Base-by-base conservation (phyloP, 441 rosid genomes). In the Adansonia grandidieri region DNA sequence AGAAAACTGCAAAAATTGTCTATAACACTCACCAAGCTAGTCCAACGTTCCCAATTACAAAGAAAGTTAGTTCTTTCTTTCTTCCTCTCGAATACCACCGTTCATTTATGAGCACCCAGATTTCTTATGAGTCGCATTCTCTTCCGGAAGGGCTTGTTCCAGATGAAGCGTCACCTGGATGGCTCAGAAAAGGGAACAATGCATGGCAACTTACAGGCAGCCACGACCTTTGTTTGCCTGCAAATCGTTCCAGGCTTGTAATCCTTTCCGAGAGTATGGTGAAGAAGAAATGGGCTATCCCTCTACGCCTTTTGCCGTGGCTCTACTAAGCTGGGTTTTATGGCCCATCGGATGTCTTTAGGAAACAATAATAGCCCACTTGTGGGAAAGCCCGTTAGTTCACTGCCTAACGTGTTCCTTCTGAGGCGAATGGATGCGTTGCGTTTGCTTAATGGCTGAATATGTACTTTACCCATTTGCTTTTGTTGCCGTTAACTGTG, bases 261-360 rank as follows among this genome's bases (percentile, higher is more conserved):
- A 86, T 87, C 70, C 84, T 91, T 5, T 91, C 89, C 42, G 93
- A 92, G 5, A 85, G 91, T 82, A 82, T 88, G 86, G 91, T 91
- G 13, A 88, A 89, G 82, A 91, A 91, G 77, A 91, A 89, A 82
- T 89, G 94, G 94, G 92, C 94, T 1, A 89, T 89, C 92, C 9
- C 76, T 91, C 5, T 89, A 88, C 48, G 92, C 90, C 28, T 28
- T 91, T 88, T 44, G 93, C 92, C 0, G 84, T 85, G 5, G 88
- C 82, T 22, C 87, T 87, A n/a, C 32, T 88, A 28, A 87, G 92
- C 63, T 89, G 93, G 95, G 89, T 89, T 71, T 66, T 85, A 32
- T 87, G 92, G 95, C 76, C 2, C 87, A 89, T 80, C 81, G 22
- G 44, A 83, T 91, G 90, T 81, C 93, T 7, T 89, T 89, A n/a